Evolutionary conservation across 352 stramenopile genomes (phyloP).

Genomic region (Globisporangium perplexum): DNA sequence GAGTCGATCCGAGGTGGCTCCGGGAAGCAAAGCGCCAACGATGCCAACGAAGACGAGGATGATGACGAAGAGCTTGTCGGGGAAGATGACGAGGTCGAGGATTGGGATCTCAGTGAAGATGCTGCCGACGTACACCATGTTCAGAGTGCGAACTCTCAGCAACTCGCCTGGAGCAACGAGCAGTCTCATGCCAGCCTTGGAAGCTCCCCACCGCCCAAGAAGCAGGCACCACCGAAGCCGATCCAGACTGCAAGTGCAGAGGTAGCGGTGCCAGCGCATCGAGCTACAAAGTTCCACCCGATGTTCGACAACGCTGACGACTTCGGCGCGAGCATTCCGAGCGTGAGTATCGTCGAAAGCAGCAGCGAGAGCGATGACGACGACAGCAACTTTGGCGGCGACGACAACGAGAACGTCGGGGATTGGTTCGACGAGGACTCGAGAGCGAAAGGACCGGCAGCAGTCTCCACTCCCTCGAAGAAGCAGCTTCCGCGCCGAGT

Average conservation of each 20-base stretch:
- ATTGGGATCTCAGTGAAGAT: slow-evolving; percentile 29
- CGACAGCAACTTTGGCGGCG: slow-evolving; percentile 20
- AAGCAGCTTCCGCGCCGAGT: slow-evolving; percentile 2
- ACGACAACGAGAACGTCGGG: slow-evolving; percentile 33
- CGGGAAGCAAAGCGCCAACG: neutral
- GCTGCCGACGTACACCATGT: neutral
- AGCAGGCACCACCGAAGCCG: neutral
- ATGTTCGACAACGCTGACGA: slow-evolving; percentile 27
- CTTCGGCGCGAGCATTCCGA: slow-evolving; percentile 18
- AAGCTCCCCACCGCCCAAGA: slow-evolving; percentile 1
- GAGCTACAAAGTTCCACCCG: slow-evolving; percentile 24
- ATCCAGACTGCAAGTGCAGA: slow-evolving; percentile 2
- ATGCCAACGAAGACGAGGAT: slow-evolving; percentile 17
- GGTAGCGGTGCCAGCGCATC: neutral
- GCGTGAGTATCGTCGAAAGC: slow-evolving; percentile 12
- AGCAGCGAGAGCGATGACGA: slow-evolving; percentile 17
- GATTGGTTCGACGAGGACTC: slow-evolving; percentile 44
- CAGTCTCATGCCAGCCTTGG: neutral
- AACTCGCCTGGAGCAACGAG: neutral
- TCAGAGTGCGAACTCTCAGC: neutral
- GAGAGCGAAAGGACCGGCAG: neutral
- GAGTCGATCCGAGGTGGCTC: neutral
- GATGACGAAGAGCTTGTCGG: slow-evolving; percentile 30
- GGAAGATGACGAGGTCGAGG: slow-evolving; percentile 34
- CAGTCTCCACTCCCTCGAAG: slow-evolving; percentile 3